A percentile compares a stretch with the other conserved stretches of the same genome.
phyloP scores from a whole-genome alignment of 2,329 filamentous ascomycete genomes.

The Thermothelomyces thermophilus region DNA sequence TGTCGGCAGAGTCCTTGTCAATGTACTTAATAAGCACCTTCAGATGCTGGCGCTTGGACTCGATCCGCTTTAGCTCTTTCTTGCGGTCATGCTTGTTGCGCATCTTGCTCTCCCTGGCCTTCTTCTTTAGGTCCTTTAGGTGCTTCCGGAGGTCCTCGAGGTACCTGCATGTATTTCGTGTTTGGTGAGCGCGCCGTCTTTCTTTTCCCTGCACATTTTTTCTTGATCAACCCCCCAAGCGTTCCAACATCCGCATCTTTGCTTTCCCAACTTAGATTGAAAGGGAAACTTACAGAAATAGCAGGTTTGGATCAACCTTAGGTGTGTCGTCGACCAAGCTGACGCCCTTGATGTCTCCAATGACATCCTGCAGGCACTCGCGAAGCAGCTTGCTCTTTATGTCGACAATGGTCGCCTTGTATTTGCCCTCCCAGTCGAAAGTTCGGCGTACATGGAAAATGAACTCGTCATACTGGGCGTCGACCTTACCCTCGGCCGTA shows the following conservation, averaged over 20 bases:
- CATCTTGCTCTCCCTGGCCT: constrained; percentile 42
- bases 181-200: no score
- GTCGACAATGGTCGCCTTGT: constrained; percentile 64
- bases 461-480: constrained; percentile 65
- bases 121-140: constrained; percentile 58
- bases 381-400: constrained; percentile 78
- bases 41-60: constrained; percentile 56
- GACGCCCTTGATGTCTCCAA: constrained; percentile 71
- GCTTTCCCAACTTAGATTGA: no score
- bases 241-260: no score
- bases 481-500: constrained; percentile 39
- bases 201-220: no score
- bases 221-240: no score
- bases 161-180: constrained; percentile 43
- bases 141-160: constrained; percentile 66
- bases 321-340: constrained; percentile 76
- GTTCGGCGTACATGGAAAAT: constrained; percentile 76
- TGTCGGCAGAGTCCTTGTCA: constrained; percentile 65
- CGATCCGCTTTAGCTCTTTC: constrained; percentile 52
- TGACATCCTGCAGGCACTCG: constrained; percentile 61
- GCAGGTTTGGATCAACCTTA: constrained; percentile 62
- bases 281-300: constrained; percentile 56
- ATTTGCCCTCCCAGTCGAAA: constrained; percentile 81
- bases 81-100: constrained; percentile 51
- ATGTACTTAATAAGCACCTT: constrained; percentile 47